phyloP scores from a whole-genome alignment of 305 asterid species.

The Fraxinus sp. region DNA sequence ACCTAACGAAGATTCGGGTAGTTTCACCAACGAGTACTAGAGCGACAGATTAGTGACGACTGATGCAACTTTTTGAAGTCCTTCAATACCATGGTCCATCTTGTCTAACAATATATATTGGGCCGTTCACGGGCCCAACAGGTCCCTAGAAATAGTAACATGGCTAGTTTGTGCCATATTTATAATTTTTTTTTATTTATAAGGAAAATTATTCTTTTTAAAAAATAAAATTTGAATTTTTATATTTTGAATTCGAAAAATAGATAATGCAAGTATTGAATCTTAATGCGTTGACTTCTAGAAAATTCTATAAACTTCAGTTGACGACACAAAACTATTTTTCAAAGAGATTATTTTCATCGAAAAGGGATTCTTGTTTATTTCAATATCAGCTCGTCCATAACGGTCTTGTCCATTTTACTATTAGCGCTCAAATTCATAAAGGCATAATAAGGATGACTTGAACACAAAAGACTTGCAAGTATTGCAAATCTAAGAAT shows the following conservation, averaged over 20 bases:
- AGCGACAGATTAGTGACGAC: background rate
- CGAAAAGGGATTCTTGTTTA: background rate
- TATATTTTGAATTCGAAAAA: no score
- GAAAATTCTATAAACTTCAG: background rate
- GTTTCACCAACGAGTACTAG: background rate
- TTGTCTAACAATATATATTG: background rate
- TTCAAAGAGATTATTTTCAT: background rate
- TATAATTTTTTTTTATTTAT: background rate
- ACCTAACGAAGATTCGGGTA: background rate
- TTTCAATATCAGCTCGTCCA: background rate
- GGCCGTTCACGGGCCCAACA: background rate
- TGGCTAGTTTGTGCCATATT: background rate
- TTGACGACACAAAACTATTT: background rate
- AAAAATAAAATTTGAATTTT: background rate
- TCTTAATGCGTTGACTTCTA: no score
- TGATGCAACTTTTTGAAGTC: background rate
- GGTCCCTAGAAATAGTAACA: background rate
- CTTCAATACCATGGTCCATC: background rate
- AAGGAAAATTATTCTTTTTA: background rate
- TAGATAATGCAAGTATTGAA: background rate
- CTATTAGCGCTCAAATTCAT: no score
- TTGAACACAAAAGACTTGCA: background rate
- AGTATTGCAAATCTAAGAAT: background rate
- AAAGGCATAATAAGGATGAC: no score
- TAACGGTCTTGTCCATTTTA: background rate